Base-by-base conservation (phyloP, 2,329 filamentous ascomycete species). In the Fusarium proliferatum region DNA sequence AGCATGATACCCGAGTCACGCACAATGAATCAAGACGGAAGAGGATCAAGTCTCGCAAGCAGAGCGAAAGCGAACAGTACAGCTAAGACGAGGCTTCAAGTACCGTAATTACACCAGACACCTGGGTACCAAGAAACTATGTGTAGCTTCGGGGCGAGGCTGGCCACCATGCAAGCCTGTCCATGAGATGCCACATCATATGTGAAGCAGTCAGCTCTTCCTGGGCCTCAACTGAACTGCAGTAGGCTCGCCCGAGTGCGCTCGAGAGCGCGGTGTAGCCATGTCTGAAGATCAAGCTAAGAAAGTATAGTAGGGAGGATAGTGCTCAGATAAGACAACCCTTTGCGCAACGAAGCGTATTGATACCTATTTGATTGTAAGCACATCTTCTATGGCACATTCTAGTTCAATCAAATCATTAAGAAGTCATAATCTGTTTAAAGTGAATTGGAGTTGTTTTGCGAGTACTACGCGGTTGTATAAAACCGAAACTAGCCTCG, bases 381-480 rank as follows among this genome's bases (percentile, higher is more conserved):
- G 26, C n/a, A 33, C 34, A 21, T 19, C 26, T 38, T 33, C 21
- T 46, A 21, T 28, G 13, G 13, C 49, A 52, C 30, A 15, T 23
- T 17, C 9, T 23, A n/a, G 26, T 16, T 19, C 28, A 53, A 36
- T 41, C 21, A 53, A 26, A 63, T 45, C 16, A 64, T n/a, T 26
- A 28, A 33, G 30, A 48, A n/a, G 33, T 17, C n/a, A 34, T 34
- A 36, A 51, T 48, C 38, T 56, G n/a, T 60, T 69, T 26, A 48
- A 59, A 73, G 38, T 78, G 75, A 69, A 78, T 77, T 76, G 76
- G 75, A 77, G 75, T 76, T 72, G 64, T 72, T 64, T 74, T 60
- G 63, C 59, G 57, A 64, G 59, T 46, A 53, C 72, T 67, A 61
- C 38, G 28, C 36, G 30, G 51, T 52, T 61, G 48, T 61, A n/a